Conservation (phyloP, 768 basidiomycete species). For the Pleurotus sapidus region DNA sequence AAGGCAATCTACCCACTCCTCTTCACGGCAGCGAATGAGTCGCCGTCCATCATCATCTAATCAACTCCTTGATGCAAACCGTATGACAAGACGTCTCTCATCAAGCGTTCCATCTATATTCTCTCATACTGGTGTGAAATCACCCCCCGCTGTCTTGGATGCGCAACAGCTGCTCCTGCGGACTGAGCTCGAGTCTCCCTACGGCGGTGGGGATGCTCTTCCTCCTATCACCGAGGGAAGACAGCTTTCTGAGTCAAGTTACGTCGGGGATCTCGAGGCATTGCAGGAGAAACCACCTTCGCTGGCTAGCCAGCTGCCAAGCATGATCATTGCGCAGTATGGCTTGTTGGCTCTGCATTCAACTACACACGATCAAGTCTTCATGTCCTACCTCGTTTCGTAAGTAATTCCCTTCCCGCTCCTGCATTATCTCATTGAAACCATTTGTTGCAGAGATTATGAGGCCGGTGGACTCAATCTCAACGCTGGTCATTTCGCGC, state of each 20-base stretch:
- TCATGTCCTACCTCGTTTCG: constrained; percentile 91
- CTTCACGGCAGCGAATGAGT: neutral
- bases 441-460: constrained; percentile 55
- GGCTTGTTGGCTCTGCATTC: constrained; percentile 85
- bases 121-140: constrained; percentile 76
- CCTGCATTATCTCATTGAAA: neutral
- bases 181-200: constrained; percentile 29
- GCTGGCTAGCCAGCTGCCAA: constrained; percentile 70
- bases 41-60: constrained; percentile 24
- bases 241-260: constrained; percentile 23
- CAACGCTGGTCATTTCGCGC: constrained; percentile 88
- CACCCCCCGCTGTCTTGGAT: constrained; percentile 73
- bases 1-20: constrained; percentile 17
- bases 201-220: constrained; percentile 35
- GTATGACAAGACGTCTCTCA: constrained; percentile 54
- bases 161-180: constrained; percentile 60
- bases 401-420: constrained; percentile 33
- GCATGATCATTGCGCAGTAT: constrained; percentile 87
- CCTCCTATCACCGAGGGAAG: constrained; percentile 51
- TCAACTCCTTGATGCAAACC: constrained; percentile 28
- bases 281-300: constrained; percentile 57
- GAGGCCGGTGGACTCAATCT: constrained; percentile 87
- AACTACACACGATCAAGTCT: constrained; percentile 88
- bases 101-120: constrained; percentile 73
- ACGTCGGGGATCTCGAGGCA: constrained; percentile 27